Base-by-base conservation (phyloP, 768 basidiomycete species). In the Guyanaporus albipodus region DNA sequence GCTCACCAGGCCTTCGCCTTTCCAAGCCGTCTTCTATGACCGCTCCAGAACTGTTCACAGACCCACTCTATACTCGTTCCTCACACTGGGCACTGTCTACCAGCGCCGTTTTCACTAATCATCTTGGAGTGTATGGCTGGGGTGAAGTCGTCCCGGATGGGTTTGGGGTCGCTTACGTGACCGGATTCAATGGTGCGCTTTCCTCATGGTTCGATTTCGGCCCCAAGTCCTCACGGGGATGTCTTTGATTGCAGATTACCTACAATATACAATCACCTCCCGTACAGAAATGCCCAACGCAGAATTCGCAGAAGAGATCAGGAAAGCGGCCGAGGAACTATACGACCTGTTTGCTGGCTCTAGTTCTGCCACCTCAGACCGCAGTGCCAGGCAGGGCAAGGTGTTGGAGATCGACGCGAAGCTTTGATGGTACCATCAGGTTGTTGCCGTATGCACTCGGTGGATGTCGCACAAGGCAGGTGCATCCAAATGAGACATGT, bases 141-240 rank as follows among this genome's bases (percentile, higher is more conserved):
- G 94, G 94, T 39, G 89, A 91, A 76, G 88, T 97, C 36, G 91
- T 95, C 21, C 84, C 89, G 1, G 85, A 96, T 54, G 94, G 94
- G 2, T 97, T 94, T 61, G 94, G 94, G 26, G 85, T 97, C 24
- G 87, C 91, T 11, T 97, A 97, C 61, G 84, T 91, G 79, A 93
- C 93, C n/a, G 88, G 89, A 31, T 86, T 80, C 57, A 80, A 88
- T 53, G 82, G 86, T 85, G 47, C 44, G 78, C 63, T 29, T 18
- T 31, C 31, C 2, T 17, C 23, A 1, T 48, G 9, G 33, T 19
- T 29, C 23, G 4, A n/a, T 19, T 19, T 33, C 14, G 8, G 29
- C 18, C 31, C 54, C 22, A 64, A 12, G 2, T 12, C n/a, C n/a
- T n/a, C n/a, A n/a, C n/a, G 17, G 27, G 11, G 27, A 31, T 18